Evolutionary conservation across 140 eudicot species (phyloP), one percentile per base, ranked within the genome.

Genomic region (Eryngium alpinum): DNA sequence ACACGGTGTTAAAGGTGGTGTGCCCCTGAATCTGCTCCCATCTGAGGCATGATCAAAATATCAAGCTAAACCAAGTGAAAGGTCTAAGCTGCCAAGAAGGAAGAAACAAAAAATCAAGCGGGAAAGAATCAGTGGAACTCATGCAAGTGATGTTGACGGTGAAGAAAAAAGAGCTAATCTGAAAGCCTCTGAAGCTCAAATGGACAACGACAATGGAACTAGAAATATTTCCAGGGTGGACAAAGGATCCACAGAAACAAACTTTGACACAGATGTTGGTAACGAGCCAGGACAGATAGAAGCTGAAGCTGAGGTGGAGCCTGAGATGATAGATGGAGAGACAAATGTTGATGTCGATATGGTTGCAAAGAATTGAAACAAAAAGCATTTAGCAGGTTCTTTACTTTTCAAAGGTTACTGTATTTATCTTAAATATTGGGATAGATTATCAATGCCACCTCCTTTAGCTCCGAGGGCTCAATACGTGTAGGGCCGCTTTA

Each of bases 1-100:
- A 79, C 88, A 85, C 84, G 98, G 98, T n/a, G 88, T 94, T 32
- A 97, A 94, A 83, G 98, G 98, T 72, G 98, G 92, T 74, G 98
- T 94, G 71, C 98, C 98, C 50, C 77, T 85, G 65, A 97, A 94
- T 87, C 90, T 94, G 66, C 83, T 94, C 90, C 94, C 98, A 62
- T 82, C 91, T 75, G 98, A 92, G 17, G 90, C 88, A 51, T 81
- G 94, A 28, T 86, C 94, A 49, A 92, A 92, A 85, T 92, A 91
- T 88, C 97, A 92, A 86, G 88, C 87, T 69, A 95, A 95, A 85
- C 91, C 97, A 78, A 88, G 81, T 65, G 99, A 92, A 24, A 85
- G 89, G 86, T 84, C 97, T 46, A 95, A 92, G 86, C 97, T 32
- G 90, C 93, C 74, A 95, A 91, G 88, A 95, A 95, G 90, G 99